Base-by-base conservation (phyloP, 1,284 basidiomycete species). In the Tetrapyrgos nigripes region DNA sequence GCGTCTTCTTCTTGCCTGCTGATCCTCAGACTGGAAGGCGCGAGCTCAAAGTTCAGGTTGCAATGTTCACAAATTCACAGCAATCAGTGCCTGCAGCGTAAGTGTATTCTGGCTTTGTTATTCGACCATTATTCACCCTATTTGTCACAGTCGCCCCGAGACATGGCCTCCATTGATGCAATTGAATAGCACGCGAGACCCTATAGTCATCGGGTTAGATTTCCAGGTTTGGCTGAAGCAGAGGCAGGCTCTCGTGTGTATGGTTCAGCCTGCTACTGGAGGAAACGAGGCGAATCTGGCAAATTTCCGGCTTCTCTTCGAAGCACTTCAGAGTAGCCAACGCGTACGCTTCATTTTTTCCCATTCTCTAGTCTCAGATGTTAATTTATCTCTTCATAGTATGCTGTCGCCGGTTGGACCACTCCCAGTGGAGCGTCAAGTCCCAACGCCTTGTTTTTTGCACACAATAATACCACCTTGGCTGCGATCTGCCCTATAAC, bases 401-500 rank as follows among this genome's bases (percentile, higher is more conserved):
- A 81, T 57, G 85, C 85, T 13, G 70, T 82, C 11, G 77, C 82
- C 4, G 76, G 79, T 17, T 91, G 88, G 86, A 73, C 72, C 3
- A 70, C 77, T 6, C 80, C 82, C 0, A 75, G 74, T 19, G 81
- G 81, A 1, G 65, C 62, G 3, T 72, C 75, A 29, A 76, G 76
- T 29, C 78, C 78, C 48, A 85, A 83, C 46, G 72, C 85, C 1
- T 70, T 90, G 5, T 72, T 91, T 28, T 84, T 88, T 63, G 43
- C 29, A 11, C 14, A 26, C n/a, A 65, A 65, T 21, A 65, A 61
- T 9, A 61, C 66, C 21, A 70, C 88, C 14, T 73, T 71, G 3
- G 86, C 81, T 9, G 82, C 81, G 0, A 79, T 82, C 54, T 91
- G 89, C 67, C 81, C 83, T 0, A 47, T 78, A 1, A 80, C 76